These are phyloP conservation scores for Aegilops bicornis DNA, from an alignment of 176 grass and related monocot species.

Conservation along the genomic window DNA sequence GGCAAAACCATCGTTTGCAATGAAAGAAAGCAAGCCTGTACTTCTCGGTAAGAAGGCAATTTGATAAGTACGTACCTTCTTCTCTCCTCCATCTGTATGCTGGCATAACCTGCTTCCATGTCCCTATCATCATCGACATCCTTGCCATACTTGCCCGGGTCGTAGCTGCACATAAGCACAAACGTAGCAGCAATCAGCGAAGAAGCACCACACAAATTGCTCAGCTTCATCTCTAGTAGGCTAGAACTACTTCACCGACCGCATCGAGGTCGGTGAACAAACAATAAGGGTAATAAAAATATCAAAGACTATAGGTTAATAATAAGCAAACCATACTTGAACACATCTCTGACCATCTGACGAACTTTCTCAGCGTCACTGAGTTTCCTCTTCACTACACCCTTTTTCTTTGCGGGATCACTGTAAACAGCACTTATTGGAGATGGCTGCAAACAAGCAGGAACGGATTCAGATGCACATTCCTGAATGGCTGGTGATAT, in stretches of 20 bases:
- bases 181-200: not conserved
- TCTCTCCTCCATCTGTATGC: constrained; percentile 77
- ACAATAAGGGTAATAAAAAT: constrained; percentile 13
- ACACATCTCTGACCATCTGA: constrained; percentile 42
- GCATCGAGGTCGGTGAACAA: not conserved
- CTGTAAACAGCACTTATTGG: not conserved
- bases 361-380: constrained; percentile 21
- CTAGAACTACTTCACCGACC: not conserved
- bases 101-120: constrained; percentile 77
- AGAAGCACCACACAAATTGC: not conserved
- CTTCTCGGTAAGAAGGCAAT: not conserved
- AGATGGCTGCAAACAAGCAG: constrained; percentile 35
- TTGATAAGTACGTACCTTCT: constrained; percentile 46
- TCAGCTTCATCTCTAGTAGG: not conserved
- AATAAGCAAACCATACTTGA: constrained; percentile 28
- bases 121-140: constrained; percentile 71
- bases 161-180: constrained; percentile 62
- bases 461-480: not conserved
- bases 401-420: constrained; percentile 30
- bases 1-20: not conserved
- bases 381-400: constrained; percentile 26
- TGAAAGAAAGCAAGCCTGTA: not conserved
- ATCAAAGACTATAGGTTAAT: not conserved
- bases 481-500: not conserved
- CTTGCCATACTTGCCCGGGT: constrained; percentile 50